Base-by-base conservation (phyloP, 169 alveolate genomes). In the Plasmodium vinckei region DNA sequence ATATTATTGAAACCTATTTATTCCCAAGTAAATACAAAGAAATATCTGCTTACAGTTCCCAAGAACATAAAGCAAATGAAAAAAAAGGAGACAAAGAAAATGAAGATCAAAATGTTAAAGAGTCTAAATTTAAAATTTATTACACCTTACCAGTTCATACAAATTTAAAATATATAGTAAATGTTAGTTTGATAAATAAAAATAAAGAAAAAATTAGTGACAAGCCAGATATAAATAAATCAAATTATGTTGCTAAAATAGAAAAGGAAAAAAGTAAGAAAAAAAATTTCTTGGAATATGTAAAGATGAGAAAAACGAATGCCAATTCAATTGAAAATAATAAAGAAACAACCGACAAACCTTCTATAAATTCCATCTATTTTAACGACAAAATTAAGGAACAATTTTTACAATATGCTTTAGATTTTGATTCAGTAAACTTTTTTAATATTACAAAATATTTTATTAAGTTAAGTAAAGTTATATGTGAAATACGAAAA, bases 401-500 rank as follows among this genome's bases (percentile, higher is more conserved):
- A 9, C 72, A 79, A 7, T 79, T 79, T 33, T 17, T 65, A 47
- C 71, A 79, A 2, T 79, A 2, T 56, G 49, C 68, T 17, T 44
- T 79, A 67, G 49, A 44, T 13, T 53, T 79, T 67, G 75, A 79
- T 51, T 54, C 13, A 9, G 23, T 79, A 17, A 79, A 56, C 42
- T 67, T 79, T 56, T 79, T 79, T 79, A 10, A 67, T 56, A 47
- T 79, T 15, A 79, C 89, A 19, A 79, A 67, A 56, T 79, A 79
- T 67, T 79, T 79, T 79, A 79, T 79, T 2, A 79, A 67, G 39
- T 67, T 79, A 59, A 79, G 89, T 15, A 79, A 79, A 79, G 42
- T 79, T 12, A 79, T 79, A 54, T 79, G 89, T 54, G 89, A 79
- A 59, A 79, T 79, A 1, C 53, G 56, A 47, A 79, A 79, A 59